A percentile compares a stretch with the other conserved stretches of the same genome.
Conservation (phyloP, 257 asterid genomes). For the Ballota nigra region DNA sequence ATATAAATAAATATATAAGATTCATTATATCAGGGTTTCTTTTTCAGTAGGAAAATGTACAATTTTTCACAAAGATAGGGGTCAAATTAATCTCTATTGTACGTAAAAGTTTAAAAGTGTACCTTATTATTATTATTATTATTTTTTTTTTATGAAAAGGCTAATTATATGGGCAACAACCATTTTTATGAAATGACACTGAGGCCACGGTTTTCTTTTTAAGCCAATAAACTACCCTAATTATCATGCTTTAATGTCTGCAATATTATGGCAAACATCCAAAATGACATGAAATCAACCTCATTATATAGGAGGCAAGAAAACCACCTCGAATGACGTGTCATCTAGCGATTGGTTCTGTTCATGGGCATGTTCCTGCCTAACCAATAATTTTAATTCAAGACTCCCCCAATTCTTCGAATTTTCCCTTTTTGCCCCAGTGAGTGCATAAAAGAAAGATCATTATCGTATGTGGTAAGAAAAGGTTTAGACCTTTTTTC, state of each 20-base stretch:
- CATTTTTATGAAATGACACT: conserved; percentile 15
- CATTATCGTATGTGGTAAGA: background rate
- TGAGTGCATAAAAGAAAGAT: background rate
- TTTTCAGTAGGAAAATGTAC: conserved; percentile 19
- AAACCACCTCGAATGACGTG: conserved; percentile 24
- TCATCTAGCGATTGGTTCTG: background rate
- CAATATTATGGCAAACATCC: conserved; percentile 23
- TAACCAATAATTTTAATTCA: conserved; percentile 28
- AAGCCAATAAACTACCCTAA: background rate
- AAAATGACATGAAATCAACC: conserved; percentile 26
- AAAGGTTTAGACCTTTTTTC: background rate
- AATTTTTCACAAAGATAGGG: conserved; percentile 10
- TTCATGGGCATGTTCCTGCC: conserved; percentile 28
- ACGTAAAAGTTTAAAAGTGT: background rate
- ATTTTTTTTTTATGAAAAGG: background rate
- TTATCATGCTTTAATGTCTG: conserved; percentile 37
- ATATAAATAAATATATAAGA: too few species aligned
- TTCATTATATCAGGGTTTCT: background rate
- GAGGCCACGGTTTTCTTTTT: conserved; percentile 7
- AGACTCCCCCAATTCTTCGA: background rate
- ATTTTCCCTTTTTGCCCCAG: background rate
- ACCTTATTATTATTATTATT: background rate
- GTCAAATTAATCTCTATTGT: background rate
- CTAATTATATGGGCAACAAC: conserved; percentile 20
- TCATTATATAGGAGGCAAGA: conserved; percentile 27